Evolutionary conservation across 2,329 filamentous ascomycete genomes (phyloP), one percentile per base, ranked within the genome.

Genomic region (Daldinia sp.): DNA sequence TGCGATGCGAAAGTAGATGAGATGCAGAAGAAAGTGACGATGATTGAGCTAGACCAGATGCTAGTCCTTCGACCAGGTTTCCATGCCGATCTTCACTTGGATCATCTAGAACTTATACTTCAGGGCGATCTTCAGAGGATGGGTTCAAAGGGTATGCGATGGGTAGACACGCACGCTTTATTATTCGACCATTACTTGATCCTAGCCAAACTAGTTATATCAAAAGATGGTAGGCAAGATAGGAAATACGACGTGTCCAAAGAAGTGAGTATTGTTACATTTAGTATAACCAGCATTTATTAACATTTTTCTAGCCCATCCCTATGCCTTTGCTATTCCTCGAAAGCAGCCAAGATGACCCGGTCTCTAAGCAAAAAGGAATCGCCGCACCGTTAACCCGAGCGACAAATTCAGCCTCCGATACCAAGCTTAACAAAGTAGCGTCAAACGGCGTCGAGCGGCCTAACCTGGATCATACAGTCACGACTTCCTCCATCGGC

Each of bases 131-230:
- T 99, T 64, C 93, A 97, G 78, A 87, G 96, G 69, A 92, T 94
- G 83, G 94, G 95, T 62, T 93, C 91, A 48, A 97, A 93, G 78
- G 90, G 94, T 63, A 96, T 98, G 77, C 91, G 91, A 70, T 97
- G 95, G 91, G 90, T 98, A 6, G 96, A 99, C 75, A 97, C 93
- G 0, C 94, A 98, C 78, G 94, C 93, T 2, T 87, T 99, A 51
- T 86, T 99, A 0, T 98, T 99, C 77, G 97, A 99, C 76, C 94
- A 99, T 80, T 99, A 98, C 79, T 86, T 99, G 41, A 94, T 99
- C 37, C 83, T 99, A 50, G 92, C 96, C 42, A 99, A 99, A 83
- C 86, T 93, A 6, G 85, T 90, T 3, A 84, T 87, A 10, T 84
- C 89, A 51, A 93, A 94, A 75, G 88, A 90, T 50, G 86, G 89